Evolutionary conservation across 2,329 filamentous ascomycete genomes (phyloP).

Genomic region (Apiospora koreana): DNA sequence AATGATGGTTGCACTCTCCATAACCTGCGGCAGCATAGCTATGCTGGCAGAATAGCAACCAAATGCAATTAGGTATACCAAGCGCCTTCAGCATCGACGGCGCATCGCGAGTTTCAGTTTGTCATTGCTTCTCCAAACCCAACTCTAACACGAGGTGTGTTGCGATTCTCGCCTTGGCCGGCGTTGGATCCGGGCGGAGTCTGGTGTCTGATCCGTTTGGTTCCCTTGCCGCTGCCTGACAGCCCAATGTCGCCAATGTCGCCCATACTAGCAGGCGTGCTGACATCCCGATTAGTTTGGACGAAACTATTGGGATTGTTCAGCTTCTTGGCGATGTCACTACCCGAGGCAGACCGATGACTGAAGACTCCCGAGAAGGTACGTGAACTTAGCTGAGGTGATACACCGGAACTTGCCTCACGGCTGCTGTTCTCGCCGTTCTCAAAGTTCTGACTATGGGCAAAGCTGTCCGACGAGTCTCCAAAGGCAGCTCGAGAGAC

Average conservation of each 20-base stretch:
- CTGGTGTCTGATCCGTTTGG: slow-evolving; percentile 48
- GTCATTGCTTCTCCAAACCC: slow-evolving; percentile 19
- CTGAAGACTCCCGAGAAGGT: slow-evolving; percentile 32
- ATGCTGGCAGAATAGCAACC: background rate
- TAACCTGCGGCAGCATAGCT: background rate
- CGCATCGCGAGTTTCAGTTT: background rate
- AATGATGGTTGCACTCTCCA: background rate
- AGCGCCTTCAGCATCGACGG: background rate
- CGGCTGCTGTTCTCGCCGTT: slow-evolving; percentile 17
- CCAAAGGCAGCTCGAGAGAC: slow-evolving; percentile 41
- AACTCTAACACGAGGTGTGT: slow-evolving; percentile 33
- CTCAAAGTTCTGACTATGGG: slow-evolving; percentile 17
- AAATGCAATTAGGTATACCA: background rate
- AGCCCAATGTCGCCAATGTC: slow-evolving; percentile 1
- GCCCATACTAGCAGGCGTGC: slow-evolving; percentile 15
- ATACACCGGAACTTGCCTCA: slow-evolving; percentile 26
- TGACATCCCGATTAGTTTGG: slow-evolving; percentile 22
- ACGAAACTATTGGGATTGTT: slow-evolving; percentile 28
- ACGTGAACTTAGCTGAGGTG: slow-evolving; percentile 28
- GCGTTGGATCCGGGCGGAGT: slow-evolving; percentile 46
- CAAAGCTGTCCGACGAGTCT: slow-evolving; percentile 21
- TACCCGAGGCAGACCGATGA: slow-evolving; percentile 27
- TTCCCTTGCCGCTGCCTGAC: slow-evolving; percentile 34
- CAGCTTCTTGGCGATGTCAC: slow-evolving; percentile 33
- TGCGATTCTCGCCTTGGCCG: slow-evolving; percentile 47